Percentiles rank a stretch among this genome's conserved stretches.
These are phyloP conservation scores for Colletotrichum paranaense DNA, from an alignment of 2,329 filamentous ascomycete species.

Conservation along the genomic window DNA sequence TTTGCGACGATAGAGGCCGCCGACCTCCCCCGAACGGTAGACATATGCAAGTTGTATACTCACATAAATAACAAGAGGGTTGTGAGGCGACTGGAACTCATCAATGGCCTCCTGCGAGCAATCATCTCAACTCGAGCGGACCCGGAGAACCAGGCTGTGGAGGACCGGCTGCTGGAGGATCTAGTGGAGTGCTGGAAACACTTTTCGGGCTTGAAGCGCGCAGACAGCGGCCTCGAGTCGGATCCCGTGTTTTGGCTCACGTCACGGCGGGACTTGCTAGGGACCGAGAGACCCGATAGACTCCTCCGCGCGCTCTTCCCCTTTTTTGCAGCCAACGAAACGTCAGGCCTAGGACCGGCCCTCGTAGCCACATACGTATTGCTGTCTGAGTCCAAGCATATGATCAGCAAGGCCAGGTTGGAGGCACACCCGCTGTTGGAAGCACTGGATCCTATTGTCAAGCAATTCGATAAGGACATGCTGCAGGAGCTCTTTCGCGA, in stretches of 20 bases:
- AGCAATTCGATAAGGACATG: conserved; percentile 26
- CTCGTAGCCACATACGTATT: conserved; percentile 33
- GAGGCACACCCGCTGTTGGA: conserved; percentile 14
- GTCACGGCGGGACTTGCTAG: conserved; percentile 40
- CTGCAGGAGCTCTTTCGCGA: conserved; percentile 22
- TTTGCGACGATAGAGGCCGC: neutral
- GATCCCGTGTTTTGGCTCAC: conserved; percentile 45
- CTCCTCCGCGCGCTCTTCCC: conserved; percentile 19
- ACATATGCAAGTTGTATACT: conserved; percentile 27
- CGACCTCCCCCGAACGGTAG: conserved; percentile 16
- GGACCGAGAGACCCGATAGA: conserved; percentile 25
- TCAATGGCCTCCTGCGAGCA: conserved; percentile 12
- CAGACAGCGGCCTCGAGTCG: conserved; percentile 28
- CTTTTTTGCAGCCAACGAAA: neutral
- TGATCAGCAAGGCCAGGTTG: neutral
- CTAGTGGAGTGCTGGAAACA: conserved; percentile 51
- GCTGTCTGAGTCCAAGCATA: conserved; percentile 20
- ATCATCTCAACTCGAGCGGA: conserved; percentile 1
- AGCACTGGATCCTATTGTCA: conserved; percentile 23
- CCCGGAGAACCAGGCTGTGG: neutral
- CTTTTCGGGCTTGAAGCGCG: conserved; percentile 47
- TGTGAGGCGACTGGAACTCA: conserved; percentile 16
- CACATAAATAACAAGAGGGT: conserved; percentile 7
- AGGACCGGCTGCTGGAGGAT: conserved; percentile 39
- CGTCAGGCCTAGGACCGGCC: conserved; percentile 8